Evolutionary conservation across 495 filamentous ascomycete species (phyloP).

Genomic region (Terfezia boudieri): DNA sequence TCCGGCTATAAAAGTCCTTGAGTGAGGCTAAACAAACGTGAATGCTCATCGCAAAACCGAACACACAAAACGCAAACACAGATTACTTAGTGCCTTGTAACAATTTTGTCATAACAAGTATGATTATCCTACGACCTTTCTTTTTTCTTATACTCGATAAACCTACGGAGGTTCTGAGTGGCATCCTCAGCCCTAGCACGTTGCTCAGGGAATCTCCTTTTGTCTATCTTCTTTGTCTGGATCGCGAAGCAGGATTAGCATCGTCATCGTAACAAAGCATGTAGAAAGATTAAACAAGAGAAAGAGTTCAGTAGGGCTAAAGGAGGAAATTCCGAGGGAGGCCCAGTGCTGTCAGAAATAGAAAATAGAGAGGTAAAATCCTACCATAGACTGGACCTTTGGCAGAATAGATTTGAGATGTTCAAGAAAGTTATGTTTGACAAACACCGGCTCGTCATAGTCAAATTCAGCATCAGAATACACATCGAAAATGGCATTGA

Average conservation of each 20-base stretch:
- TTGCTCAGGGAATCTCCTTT: slow-evolving; percentile 29
- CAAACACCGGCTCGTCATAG: slow-evolving; percentile 37
- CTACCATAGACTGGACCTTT: slow-evolving; percentile 26
- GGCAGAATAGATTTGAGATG: slow-evolving; percentile 31
- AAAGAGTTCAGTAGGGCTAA: not conserved
- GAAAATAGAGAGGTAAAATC: not conserved
- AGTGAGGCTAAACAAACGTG: too few relatives aligned
- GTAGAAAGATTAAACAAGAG: not conserved
- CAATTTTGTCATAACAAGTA: too few relatives aligned
- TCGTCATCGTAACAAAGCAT: not conserved
- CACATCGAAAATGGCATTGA: slow-evolving; percentile 39
- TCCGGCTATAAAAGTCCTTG: too few relatives aligned
- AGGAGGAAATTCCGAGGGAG: too few relatives aligned
- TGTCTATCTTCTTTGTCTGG: slow-evolving; percentile 31
- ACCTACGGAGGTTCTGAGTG: slow-evolving; percentile 31
- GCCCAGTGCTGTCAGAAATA: not conserved
- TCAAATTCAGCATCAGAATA: slow-evolving; percentile 33
- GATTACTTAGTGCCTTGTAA: too few relatives aligned
- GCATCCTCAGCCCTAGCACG: slow-evolving; percentile 34
- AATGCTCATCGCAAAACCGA: too few relatives aligned
- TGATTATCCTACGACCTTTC: slow-evolving; percentile 7
- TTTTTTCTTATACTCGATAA: slow-evolving; percentile 38
- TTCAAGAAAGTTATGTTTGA: slow-evolving; percentile 33
- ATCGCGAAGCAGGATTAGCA: not conserved
- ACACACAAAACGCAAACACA: too few relatives aligned